phyloP scores from a whole-genome alignment of 495 filamentous ascomycete species.

The Neurospora sp. region DNA sequence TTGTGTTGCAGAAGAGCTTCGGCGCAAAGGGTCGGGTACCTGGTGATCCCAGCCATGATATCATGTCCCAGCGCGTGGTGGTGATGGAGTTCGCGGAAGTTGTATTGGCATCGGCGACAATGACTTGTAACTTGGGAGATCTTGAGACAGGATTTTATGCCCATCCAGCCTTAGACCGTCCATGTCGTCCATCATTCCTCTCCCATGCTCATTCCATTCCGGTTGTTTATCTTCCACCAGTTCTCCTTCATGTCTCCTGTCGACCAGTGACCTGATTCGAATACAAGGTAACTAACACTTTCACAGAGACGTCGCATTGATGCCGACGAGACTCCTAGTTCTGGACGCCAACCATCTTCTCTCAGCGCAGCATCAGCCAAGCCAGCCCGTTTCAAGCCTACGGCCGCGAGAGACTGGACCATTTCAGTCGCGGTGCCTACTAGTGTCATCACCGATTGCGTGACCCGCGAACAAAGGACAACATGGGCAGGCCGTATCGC shows the following conservation, averaged over 20 bases:
- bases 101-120: background rate
- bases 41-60: background rate
- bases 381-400: conserved; percentile 26
- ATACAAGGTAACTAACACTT: background rate
- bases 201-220: background rate
- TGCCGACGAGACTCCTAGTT: conserved; percentile 20
- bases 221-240: background rate
- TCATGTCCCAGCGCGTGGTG: background rate
- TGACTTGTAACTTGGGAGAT: background rate
- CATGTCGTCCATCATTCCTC: background rate
- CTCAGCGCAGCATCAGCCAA: conserved; percentile 15
- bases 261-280: background rate
- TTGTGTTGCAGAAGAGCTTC: background rate
- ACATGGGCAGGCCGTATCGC: conserved; percentile 57
- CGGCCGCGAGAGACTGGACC: conserved; percentile 33
- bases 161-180: background rate
- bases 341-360: conserved; percentile 5
- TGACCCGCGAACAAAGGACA: conserved; percentile 54
- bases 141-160: background rate
- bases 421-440: conserved; percentile 38
- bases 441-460: conserved; percentile 35
- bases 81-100: background rate
- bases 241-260: background rate
- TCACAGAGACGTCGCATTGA: conserved; percentile 33
- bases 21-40: background rate